Conservation (phyloP, 225 moss, liverwort and hornwort species). For the Physcomitrellopsis africana region DNA sequence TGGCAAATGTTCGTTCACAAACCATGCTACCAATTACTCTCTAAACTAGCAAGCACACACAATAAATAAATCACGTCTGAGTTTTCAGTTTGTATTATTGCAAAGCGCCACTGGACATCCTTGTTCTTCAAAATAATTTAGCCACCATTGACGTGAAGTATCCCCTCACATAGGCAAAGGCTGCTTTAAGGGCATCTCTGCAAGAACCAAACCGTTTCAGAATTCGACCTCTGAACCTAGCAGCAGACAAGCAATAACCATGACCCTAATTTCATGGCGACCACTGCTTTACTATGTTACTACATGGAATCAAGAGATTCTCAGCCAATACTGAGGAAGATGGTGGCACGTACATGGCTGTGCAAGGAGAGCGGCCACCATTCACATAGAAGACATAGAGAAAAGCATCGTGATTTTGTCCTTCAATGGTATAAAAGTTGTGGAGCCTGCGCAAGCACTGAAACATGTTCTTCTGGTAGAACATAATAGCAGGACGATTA, state of each 20-base stretch:
- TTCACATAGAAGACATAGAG: slow-evolving; percentile 87
- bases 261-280: neutral
- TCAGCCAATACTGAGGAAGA: neutral
- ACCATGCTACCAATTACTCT: neutral
- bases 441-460: slow-evolving; percentile 81
- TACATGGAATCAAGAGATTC: neutral
- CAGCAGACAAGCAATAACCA: neutral
- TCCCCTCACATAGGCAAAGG: slow-evolving; percentile 57
- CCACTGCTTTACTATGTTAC: neutral
- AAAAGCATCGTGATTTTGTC: slow-evolving; percentile 79
- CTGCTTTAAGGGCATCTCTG: slow-evolving; percentile 73
- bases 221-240: neutral
- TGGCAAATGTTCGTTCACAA: neutral
- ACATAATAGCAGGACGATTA: too few relatives aligned
- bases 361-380: slow-evolving; percentile 79
- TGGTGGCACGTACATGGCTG: slow-evolving; percentile 62
- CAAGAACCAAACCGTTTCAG: slow-evolving; percentile 20
- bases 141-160: slow-evolving; percentile 57
- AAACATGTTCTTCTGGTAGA: slow-evolving; percentile 34
- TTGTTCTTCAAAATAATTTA: slow-evolving; percentile 65
- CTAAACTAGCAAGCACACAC: slow-evolving; percentile 21
- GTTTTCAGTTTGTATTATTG: slow-evolving; percentile 4
- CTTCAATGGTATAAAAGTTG: slow-evolving; percentile 84
- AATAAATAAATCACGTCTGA: slow-evolving; percentile 22
- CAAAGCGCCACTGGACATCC: slow-evolving; percentile 10